A percentile compares a stretch with the other conserved stretches of the same genome.
Evolutionary conservation across 73 alveolate genomes (phyloP).

Genomic region (Diophrys sp.): DNA sequence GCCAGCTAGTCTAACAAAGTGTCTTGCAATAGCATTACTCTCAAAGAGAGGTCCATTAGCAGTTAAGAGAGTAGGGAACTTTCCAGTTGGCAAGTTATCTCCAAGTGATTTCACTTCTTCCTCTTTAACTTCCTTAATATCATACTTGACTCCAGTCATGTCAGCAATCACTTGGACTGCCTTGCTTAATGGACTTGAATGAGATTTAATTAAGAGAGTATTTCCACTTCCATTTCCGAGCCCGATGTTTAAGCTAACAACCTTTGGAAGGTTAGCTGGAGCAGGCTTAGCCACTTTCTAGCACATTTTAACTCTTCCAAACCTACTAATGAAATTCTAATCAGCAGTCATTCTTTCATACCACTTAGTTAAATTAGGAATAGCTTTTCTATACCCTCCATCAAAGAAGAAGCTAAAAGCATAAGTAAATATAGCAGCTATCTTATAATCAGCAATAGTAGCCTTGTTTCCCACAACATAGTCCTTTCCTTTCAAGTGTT

Average conservation of each 20-base stretch:
- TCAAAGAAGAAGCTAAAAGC: slow-evolving; percentile 70
- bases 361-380: slow-evolving; percentile 67
- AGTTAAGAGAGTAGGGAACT: slow-evolving; percentile 57
- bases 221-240: not conserved
- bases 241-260: not conserved
- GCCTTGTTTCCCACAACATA: slow-evolving; percentile 78
- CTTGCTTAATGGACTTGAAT: not conserved
- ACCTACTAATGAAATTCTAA: slow-evolving; percentile 24
- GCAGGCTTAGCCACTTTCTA: slow-evolving; percentile 5
- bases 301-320: slow-evolving; percentile 26
- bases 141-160: not conserved
- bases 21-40: slow-evolving; percentile 44
- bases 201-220: not conserved
- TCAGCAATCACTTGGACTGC: not conserved
- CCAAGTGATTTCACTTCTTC: not conserved
- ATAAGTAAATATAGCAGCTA: slow-evolving; percentile 62
- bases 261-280: not conserved
- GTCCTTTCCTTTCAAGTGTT: slow-evolving; percentile 55
- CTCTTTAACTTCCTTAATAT: not conserved
- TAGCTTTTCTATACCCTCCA: slow-evolving; percentile 68
- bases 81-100: slow-evolving; percentile 17
- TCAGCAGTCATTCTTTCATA: slow-evolving; percentile 53
- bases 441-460: slow-evolving; percentile 88
- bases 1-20: slow-evolving; percentile 53
- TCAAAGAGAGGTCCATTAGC: slow-evolving; percentile 51